phyloP scores from a whole-genome alignment of 768 basidiomycete genomes.

The Leccinellum rugosiceps region DNA sequence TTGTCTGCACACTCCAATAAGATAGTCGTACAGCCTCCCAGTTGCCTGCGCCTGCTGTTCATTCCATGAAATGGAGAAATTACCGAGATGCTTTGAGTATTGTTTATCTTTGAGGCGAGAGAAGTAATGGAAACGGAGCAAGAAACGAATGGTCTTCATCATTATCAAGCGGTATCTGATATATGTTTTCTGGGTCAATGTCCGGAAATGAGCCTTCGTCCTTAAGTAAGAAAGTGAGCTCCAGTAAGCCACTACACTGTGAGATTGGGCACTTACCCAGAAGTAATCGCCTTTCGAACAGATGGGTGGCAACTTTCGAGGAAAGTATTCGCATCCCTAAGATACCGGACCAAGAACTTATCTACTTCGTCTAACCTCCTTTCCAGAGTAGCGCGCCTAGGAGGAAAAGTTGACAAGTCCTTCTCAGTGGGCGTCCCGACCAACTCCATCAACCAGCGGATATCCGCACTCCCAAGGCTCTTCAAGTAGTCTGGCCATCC shows the following conservation, averaged over 20 bases:
- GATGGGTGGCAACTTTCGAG: background rate
- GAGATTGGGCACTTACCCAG: background rate
- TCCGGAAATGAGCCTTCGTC: background rate
- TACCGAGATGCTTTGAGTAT: background rate
- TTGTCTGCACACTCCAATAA: background rate
- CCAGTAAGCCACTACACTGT: too few relatives aligned
- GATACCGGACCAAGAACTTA: background rate
- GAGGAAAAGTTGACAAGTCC: background rate
- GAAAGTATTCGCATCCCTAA: background rate
- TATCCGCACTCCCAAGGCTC: background rate
- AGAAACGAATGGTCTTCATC: background rate
- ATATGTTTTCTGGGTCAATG: background rate
- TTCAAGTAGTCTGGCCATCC: background rate
- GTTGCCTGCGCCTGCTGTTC: background rate
- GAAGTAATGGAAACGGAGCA: background rate
- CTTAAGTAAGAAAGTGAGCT: background rate
- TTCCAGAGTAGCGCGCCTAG: background rate
- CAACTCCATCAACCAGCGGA: background rate
- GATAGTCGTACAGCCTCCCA: background rate
- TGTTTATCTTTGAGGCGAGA: background rate
- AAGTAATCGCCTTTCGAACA: background rate
- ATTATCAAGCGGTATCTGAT: background rate
- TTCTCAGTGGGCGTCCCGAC: background rate
- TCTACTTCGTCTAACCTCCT: background rate
- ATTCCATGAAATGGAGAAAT: background rate